Base-by-base conservation (phyloP, 2,329 filamentous ascomycete species). In the Fusarium chlamydosporum region DNA sequence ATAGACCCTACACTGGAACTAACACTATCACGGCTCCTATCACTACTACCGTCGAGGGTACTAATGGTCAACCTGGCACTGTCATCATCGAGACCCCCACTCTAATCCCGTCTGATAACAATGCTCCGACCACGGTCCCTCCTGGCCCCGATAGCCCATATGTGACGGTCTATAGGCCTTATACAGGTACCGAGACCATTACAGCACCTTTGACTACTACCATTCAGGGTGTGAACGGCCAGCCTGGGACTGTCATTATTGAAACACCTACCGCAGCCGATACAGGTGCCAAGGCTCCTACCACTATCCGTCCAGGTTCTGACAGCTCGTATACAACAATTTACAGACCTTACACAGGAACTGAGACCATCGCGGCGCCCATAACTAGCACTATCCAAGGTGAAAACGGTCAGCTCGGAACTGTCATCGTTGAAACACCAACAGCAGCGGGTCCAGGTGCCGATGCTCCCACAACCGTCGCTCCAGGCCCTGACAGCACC, bases 401-500 rank as follows among this genome's bases (percentile, higher is more conserved):
- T 2, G 34, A 27, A 12, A 55, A 52, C 7, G 66, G 65, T 1
- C 53, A 51, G 15, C 62, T 60, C 3, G 62, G 62, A 4, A 65
- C 62, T 4, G 47, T 65, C 20, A 54, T 65, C 4, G 54, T 65
- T 7, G 62, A 65, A 27, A 65, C 62, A 12, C 61, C 61, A 35
- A 37, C 6, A 15, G 26, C 33, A 4, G 45, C 57, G 42, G 38
- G 31, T n/a, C 26, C 58, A 5, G 33, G 23, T 11, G n/a, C 13
- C 8, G 33, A 38, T 16, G 45, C 29, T 13, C 45, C 58, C 10
- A 46, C 64, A 7, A 65, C 61, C 2, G 37, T 65, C 6, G 27
- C 52, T 1, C 60, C 62, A 7, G 53, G 60, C 1, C 61, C 61
- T 12, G 38, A 52, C 2, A 60, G 55, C 26, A 37, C 60, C 3